phyloP scores from a whole-genome alignment of 257 asterid genomes.

The Paulownia fortunei region DNA sequence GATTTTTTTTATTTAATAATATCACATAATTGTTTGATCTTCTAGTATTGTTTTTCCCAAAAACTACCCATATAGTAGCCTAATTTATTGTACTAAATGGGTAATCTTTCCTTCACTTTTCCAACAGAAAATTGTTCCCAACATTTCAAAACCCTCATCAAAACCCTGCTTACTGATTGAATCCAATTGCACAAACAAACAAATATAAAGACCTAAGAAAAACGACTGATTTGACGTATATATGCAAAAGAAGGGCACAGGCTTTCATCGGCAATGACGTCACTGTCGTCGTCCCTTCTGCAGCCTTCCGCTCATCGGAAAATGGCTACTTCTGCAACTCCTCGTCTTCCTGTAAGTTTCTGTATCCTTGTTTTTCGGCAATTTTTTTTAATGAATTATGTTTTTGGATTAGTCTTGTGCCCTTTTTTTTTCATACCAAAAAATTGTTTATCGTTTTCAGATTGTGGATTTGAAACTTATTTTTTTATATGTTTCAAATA shows the following conservation, averaged over 20 bases:
- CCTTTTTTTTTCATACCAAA: neutral
- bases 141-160: neutral
- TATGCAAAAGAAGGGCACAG: neutral
- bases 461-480: neutral
- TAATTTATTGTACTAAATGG: too few relatives aligned
- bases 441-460: neutral
- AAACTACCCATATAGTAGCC: too few relatives aligned
- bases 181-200: neutral
- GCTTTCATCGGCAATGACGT: constrained; percentile 32
- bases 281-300: constrained; percentile 30
- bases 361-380: neutral
- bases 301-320: constrained; percentile 31
- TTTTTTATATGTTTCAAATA: neutral
- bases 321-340: constrained; percentile 17
- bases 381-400: neutral
- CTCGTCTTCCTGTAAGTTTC: constrained; percentile 21
- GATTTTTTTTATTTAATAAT: too few relatives aligned
- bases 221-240: neutral
- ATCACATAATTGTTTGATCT: too few relatives aligned
- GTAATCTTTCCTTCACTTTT: too few relatives aligned
- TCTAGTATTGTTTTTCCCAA: too few relatives aligned
- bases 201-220: neutral
- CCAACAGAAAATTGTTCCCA: neutral
- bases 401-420: neutral
- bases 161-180: neutral